phyloP scores from a whole-genome alignment of 495 filamentous ascomycete genomes.

The Xylaria sp. region DNA sequence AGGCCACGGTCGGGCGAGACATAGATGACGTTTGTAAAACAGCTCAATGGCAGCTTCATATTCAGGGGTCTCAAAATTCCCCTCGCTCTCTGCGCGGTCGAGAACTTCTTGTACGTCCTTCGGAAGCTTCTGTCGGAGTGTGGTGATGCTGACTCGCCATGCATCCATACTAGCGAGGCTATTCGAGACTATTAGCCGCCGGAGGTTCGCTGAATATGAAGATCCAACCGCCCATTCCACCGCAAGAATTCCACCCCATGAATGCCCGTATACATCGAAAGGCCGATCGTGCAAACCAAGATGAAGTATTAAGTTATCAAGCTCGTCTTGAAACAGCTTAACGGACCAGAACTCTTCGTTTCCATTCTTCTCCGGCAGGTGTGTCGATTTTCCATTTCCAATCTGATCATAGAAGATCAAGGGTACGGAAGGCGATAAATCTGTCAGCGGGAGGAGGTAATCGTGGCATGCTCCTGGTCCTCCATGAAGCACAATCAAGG shows the following conservation, averaged over 20 bases:
- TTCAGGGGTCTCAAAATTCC: slow-evolving; percentile 46
- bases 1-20: slow-evolving; percentile 48
- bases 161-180: slow-evolving; percentile 39
- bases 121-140: slow-evolving; percentile 30
- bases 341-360: slow-evolving; percentile 55
- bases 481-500: slow-evolving; percentile 52
- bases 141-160: slow-evolving; percentile 26
- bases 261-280: slow-evolving; percentile 57
- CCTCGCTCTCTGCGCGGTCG: slow-evolving; percentile 32
- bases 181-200: slow-evolving; percentile 32
- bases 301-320: slow-evolving; percentile 54
- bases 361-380: slow-evolving; percentile 49
- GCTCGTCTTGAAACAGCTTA: slow-evolving; percentile 55
- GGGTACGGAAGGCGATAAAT: slow-evolving; percentile 41
- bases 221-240: slow-evolving; percentile 43
- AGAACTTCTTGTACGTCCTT: slow-evolving; percentile 31
- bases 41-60: slow-evolving; percentile 53
- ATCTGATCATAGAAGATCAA: slow-evolving; percentile 62
- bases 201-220: slow-evolving; percentile 30
- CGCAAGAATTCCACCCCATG: slow-evolving; percentile 61
- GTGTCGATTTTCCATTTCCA: slow-evolving; percentile 56
- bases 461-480: slow-evolving; percentile 55
- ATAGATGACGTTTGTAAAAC: slow-evolving; percentile 52
- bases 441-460: slow-evolving; percentile 49
- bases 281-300: slow-evolving; percentile 43